Percentiles rank a stretch among this genome's conserved stretches.
Conservation (phyloP, 352 stramenopile genomes). For the Phytophthora agathidicida region DNA sequence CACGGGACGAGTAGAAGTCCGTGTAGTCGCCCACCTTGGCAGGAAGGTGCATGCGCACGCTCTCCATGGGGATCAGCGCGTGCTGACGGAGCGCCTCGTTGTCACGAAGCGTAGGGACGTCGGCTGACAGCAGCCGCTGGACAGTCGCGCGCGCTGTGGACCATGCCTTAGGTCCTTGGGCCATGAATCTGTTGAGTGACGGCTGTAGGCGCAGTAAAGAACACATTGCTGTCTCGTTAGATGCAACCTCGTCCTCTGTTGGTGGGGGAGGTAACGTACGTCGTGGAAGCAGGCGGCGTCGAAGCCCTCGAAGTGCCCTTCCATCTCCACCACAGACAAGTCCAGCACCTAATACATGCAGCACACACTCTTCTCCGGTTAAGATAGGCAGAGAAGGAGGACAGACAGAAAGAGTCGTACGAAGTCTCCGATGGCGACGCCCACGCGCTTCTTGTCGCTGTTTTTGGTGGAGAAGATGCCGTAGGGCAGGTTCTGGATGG, state of each 20-base stretch:
- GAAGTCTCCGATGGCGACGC: constrained; percentile 84
- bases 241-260: no score
- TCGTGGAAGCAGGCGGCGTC: constrained; percentile 78
- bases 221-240: no score
- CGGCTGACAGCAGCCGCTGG: constrained; percentile 84
- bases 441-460: constrained; percentile 72
- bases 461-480: constrained; percentile 91
- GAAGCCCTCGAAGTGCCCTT: constrained; percentile 90
- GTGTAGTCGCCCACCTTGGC: constrained; percentile 97
- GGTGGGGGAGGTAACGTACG: constrained; percentile 25
- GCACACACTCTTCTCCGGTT: constrained; percentile 1
- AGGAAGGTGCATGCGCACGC: constrained; percentile 92
- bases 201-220: constrained; percentile 37
- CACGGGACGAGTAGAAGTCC: constrained; percentile 97
- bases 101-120: constrained; percentile 78
- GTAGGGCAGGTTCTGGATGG: constrained; percentile 96
- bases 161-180: constrained; percentile 88
- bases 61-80: constrained; percentile 81
- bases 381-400: background rate
- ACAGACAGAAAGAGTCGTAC: constrained; percentile 35
- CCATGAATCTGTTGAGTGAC: constrained; percentile 95
- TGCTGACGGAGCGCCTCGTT: constrained; percentile 74
- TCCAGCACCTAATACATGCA: constrained; percentile 89
- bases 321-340: constrained; percentile 87
- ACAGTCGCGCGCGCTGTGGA: constrained; percentile 83